phyloP scores from a whole-genome alignment of 305 asterid species.

The Plantago lanceolata region DNA sequence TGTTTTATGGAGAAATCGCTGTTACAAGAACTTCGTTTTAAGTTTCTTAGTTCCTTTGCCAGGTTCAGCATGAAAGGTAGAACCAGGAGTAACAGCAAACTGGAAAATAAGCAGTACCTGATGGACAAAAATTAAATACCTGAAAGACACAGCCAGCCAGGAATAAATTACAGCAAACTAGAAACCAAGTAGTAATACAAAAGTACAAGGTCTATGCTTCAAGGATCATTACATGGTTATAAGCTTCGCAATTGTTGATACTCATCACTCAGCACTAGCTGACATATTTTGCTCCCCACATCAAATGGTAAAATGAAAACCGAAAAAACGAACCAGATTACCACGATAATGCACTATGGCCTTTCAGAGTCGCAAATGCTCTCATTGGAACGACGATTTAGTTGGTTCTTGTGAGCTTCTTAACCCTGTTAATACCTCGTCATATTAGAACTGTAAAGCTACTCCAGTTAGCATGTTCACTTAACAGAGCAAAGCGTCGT shows the following conservation, averaged over 20 bases:
- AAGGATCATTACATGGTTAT: not conserved
- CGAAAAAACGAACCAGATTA: not conserved
- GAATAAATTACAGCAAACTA: no score
- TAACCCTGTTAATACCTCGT: not conserved
- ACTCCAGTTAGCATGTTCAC: not conserved
- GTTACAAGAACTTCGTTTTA: no score
- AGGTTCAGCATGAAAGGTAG: no score
- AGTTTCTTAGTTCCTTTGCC: no score
- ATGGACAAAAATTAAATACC: no score
- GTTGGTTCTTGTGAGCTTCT: not conserved
- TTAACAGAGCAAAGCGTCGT: not conserved
- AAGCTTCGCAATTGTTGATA: no score
- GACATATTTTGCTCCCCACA: not conserved
- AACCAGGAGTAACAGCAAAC: no score
- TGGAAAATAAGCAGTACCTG: no score
- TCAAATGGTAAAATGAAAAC: not conserved
- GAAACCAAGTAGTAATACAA: no score
- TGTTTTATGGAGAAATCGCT: no score
- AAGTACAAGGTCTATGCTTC: no score
- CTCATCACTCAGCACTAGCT: not conserved
- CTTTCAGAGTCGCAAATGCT: not conserved
- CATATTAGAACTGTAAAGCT: not conserved
- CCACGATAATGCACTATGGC: not conserved
- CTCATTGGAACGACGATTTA: not conserved
- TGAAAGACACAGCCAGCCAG: no score